phyloP scores from a whole-genome alignment of 306 rosid species.

The Trifolium dubium region DNA sequence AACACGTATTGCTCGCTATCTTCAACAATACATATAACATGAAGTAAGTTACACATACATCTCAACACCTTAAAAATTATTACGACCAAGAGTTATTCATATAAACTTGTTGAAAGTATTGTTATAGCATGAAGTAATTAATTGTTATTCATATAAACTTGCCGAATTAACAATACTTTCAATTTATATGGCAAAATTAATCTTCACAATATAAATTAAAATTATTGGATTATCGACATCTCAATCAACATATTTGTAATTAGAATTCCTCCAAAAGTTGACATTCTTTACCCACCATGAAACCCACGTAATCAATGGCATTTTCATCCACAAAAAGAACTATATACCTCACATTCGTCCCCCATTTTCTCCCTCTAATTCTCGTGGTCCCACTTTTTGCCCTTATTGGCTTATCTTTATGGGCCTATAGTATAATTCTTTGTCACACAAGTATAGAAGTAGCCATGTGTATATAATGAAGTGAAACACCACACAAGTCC shows the following conservation, averaged over 20 bases:
- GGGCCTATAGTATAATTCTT: constrained; percentile 51
- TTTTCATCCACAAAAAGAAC: constrained; percentile 45
- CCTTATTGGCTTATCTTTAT: constrained; percentile 56
- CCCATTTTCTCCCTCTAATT: constrained; percentile 32
- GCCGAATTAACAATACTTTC: too few species aligned
- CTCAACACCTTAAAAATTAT: too few species aligned
- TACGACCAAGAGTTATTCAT: too few species aligned
- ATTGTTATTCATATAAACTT: too few species aligned
- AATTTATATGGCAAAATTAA: too few species aligned
- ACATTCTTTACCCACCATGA: constrained; percentile 54
- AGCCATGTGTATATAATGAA: neutral
- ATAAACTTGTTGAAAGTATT: too few species aligned
- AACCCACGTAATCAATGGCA: constrained; percentile 30
- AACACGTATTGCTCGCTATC: too few species aligned
- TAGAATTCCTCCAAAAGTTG: constrained; percentile 44
- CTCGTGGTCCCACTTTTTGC: constrained; percentile 47
- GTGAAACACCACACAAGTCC: constrained; percentile 48
- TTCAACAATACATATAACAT: too few species aligned
- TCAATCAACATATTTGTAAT: neutral
- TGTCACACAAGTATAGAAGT: constrained; percentile 43
- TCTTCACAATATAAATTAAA: too few species aligned
- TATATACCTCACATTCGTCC: constrained; percentile 20
- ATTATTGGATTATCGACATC: neutral
- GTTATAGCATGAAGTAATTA: too few species aligned
- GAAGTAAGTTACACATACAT: too few species aligned